Base-by-base conservation (phyloP, 805 yeast genomes). In the Danielozyma ontarioensis region DNA sequence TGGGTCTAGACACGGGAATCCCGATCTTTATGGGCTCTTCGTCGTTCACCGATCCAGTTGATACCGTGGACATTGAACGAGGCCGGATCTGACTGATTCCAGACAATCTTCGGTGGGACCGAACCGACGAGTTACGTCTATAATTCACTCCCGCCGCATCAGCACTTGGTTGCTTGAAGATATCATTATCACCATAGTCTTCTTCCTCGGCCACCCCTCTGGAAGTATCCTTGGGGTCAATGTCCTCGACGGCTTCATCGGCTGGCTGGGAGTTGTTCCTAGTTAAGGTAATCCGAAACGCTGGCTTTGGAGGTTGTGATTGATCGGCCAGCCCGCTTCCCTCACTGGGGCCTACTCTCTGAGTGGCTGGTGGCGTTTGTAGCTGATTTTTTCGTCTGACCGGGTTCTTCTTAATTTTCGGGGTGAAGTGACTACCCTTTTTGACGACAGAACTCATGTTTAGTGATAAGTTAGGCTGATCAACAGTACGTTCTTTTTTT, bases 361-460 rank as follows among this genome's bases (percentile, higher is more conserved):
- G 27, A 3, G 27, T 28, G 12, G 10, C 10, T 8, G 27, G 27
- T 21, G 22, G 25, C 14, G 21, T 18, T 14, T 34, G 22, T 12
- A 22, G 18, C 34, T 42, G 51, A 36, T n/a, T 23, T 16, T 41
- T 45, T 29, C 47, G 51, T 37, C 53, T 47, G 13, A 48, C 39
- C 7, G 42, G 39, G 25, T 55, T 45, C 42, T 52, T 55, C 44
- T 51, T 56, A 25, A 61, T 41, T 41, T 78, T 80, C 2, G 88
- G 88, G n/a, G 72, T 65, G 55, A 82, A 82, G 35, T 82, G 75
- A 10, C 82, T 71, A 17, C 78, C 73, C 51, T 57, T 58, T 57
- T 64, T 66, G 31, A 68, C 66, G 16, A 70, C 55, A 58, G 72
- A 63, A 57, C 74, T 69, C 75, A 68, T 69, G 30, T 22, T 32